A percentile compares a stretch with the other conserved stretches of the same genome.
Evolutionary conservation across 306 rosid genomes (phyloP).

Genomic region (Nissolia schottii): DNA sequence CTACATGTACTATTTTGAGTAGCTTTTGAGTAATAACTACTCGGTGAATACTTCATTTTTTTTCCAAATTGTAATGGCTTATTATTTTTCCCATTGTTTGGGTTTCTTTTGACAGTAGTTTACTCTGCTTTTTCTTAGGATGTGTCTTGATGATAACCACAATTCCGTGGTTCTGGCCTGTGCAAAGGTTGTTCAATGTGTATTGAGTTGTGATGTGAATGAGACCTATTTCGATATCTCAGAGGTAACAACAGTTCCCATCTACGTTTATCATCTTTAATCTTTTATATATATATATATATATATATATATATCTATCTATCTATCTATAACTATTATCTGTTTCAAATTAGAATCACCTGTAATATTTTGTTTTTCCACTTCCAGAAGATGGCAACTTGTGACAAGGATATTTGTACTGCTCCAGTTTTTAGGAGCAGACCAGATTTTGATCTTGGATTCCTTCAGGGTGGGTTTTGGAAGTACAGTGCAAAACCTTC

Average conservation of each 20-base stretch:
- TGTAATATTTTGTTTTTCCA: conserved; percentile 4
- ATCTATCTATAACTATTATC: no score
- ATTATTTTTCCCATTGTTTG: not conserved
- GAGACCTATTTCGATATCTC: conserved; percentile 67
- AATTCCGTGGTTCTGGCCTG: conserved; percentile 75
- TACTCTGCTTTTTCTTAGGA: conserved; percentile 42
- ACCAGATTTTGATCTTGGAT: conserved; percentile 76
- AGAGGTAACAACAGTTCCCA: conserved; percentile 46
- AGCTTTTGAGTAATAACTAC: not conserved
- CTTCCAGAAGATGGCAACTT: conserved; percentile 54
- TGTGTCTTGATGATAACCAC: conserved; percentile 91
- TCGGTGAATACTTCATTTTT: not conserved
- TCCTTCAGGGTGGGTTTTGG: conserved; percentile 92
- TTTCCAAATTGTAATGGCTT: conserved; percentile 1
- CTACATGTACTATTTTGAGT: not conserved
- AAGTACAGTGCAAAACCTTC: conserved; percentile 89
- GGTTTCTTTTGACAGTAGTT: not conserved
- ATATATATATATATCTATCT: no score
- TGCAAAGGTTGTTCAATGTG: conserved; percentile 64
- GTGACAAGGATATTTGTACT: conserved; percentile 59
- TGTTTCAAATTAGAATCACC: conserved; percentile 23
- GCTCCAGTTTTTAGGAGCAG: conserved; percentile 88
- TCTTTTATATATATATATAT: no score
- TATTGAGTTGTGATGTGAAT: conserved; percentile 66
- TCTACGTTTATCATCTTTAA: conserved; percentile 1